Evolutionary conservation across 495 filamentous ascomycete genomes (phyloP), one percentile per base, ranked within the genome.

Genomic region (Sporormia fimetaria): DNA sequence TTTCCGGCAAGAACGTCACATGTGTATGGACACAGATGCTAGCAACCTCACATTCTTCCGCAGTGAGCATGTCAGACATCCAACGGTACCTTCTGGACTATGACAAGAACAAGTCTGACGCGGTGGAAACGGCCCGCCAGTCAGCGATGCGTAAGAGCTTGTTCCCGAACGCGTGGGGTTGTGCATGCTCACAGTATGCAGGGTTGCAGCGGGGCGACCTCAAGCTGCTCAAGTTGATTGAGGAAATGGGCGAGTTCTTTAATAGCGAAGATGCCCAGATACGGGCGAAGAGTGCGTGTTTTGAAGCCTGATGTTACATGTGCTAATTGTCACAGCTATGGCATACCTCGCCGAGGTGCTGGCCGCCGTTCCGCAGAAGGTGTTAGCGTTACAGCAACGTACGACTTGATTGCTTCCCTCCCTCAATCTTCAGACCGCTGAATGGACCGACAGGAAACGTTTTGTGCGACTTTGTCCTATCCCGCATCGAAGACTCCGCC

Each of bases 261-360:
- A 81, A 80, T 35, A 72, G 80, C 49, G 79, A 83, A 42, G 78
- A 84, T 57, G 64, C 64, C 28, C 67, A 69, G 20, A 56, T 76
- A 17, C 69, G 80, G 6, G 67, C 75, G 15, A 81, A 78, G 62
- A 52, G 61, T 64, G 37, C 14, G 39, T 10, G 24, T 4, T 8
- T 12, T 5, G 18, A 22, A 4, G 10, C 16, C 8, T 1, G 14
- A 18, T 5, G 9, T 32, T 16, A 26, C 5, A 21, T 3, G 7
- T 18, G 31, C 39, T 43, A 29, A 49, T 35, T 1, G 3, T 32
- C 24, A 10, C 32, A 59, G 75, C 76, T 0, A 69, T 84, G 45
- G 69, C 71, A 23, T 85, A 78, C 57, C 70, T 84, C 25, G 73
- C 79, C 2, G 70, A 76, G 21, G 70, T 83, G 30, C 71, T 84